Conservation (phyloP, 108 stramenopile species). For the Fragilaria crotonensis region DNA sequence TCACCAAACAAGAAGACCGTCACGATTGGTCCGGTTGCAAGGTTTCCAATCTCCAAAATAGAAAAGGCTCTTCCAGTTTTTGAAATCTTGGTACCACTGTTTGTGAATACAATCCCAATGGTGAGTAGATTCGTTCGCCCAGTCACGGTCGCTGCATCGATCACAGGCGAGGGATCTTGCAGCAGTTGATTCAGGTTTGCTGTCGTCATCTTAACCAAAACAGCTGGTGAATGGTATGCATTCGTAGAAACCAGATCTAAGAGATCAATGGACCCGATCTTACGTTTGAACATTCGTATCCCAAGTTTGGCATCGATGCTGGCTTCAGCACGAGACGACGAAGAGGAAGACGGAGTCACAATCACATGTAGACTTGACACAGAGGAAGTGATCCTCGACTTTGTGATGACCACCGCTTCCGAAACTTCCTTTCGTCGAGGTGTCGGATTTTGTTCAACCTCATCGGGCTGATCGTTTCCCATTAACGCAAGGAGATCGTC, state of each 20-base stretch:
- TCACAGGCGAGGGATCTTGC: constrained; percentile 23
- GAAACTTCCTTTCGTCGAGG: too few species aligned
- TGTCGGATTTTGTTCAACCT: too few species aligned
- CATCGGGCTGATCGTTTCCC: too few species aligned
- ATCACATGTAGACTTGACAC: too few species aligned
- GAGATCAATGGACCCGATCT: constrained; percentile 29
- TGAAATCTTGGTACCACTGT: constrained; percentile 40
- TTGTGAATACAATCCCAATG: constrained; percentile 47
- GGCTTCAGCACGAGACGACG: constrained; percentile 2
- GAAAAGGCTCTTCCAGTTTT: constrained; percentile 65
- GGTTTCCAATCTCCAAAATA: constrained; percentile 48
- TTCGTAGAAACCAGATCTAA: constrained; percentile 27
- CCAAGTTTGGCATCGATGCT: constrained; percentile 28
- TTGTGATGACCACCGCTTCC: too few species aligned
- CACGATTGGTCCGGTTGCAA: constrained; percentile 47
- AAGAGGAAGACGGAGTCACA: too few species aligned
- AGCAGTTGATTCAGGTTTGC: constrained; percentile 17
- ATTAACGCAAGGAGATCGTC: too few species aligned
- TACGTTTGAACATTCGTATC: constrained; percentile 42
- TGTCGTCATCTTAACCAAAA: constrained; percentile 38
- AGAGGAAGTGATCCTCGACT: too few species aligned
- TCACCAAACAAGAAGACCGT: constrained; percentile 74
- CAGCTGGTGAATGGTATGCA: constrained; percentile 33
- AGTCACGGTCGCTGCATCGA: constrained; percentile 30
- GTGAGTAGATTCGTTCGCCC: constrained; percentile 39